Percentiles rank a stretch among this genome's conserved stretches.
These are phyloP conservation scores for Aspergillus caelatus DNA, from an alignment of 2,329 filamentous ascomycete species.

Conservation along the genomic window DNA sequence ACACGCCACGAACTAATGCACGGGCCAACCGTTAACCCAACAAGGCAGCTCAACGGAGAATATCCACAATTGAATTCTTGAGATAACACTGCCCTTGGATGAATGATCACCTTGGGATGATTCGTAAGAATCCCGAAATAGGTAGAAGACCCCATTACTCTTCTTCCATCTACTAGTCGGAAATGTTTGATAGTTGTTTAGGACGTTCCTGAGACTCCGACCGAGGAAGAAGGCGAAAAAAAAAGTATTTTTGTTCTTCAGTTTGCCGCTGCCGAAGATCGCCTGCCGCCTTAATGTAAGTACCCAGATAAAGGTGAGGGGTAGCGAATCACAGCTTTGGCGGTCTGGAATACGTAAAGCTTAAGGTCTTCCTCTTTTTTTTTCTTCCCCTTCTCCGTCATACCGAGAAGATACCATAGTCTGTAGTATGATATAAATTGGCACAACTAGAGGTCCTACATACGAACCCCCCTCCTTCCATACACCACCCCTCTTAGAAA, in stretches of 20 bases:
- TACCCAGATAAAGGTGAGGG: constrained; percentile 4
- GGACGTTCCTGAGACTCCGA: neutral
- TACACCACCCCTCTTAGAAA: neutral
- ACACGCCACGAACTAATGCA: constrained; percentile 19
- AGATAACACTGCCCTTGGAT: neutral
- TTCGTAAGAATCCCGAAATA: neutral
- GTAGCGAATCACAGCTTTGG: constrained; percentile 10
- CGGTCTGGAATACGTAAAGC: constrained; percentile 9
- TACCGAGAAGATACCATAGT: neutral
- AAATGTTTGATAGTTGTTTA: neutral
- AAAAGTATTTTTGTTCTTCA: neutral
- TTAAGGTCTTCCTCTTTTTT: neutral
- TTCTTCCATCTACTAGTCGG: neutral
- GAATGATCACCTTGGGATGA: neutral
- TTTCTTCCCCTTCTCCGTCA: constrained; percentile 12
- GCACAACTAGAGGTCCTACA: neutral
- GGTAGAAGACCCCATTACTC: neutral
- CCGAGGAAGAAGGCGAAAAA: neutral
- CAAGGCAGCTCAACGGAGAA: constrained; percentile 6
- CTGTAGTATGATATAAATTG: neutral
- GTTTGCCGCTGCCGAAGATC: constrained; percentile 5
- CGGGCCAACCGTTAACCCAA: constrained; percentile 17
- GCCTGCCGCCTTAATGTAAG: neutral
- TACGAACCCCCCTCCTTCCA: neutral
- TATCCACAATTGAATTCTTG: constrained; percentile 11